A percentile compares a stretch with the other conserved stretches of the same genome.
Evolutionary conservation across 2,329 filamentous ascomycete genomes (phyloP).

Genomic region (Xylaria multiplex): DNA sequence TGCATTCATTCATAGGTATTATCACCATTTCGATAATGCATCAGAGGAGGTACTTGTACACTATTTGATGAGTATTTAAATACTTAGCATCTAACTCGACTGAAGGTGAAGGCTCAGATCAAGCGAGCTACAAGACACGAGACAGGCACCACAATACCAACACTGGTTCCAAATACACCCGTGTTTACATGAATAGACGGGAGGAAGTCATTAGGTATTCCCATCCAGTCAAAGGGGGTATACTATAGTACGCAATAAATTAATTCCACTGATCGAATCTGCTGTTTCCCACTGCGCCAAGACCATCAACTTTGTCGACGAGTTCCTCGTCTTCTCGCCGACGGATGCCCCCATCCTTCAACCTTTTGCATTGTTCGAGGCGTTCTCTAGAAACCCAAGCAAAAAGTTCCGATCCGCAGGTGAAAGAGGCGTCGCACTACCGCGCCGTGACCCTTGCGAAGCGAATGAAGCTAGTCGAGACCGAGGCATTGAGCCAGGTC

Average conservation of each 20-base stretch:
- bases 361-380: conserved; percentile 54
- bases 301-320: neutral
- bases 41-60: no score
- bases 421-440: conserved; percentile 67
- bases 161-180: neutral
- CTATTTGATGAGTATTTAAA: no score
- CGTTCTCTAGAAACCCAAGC: conserved; percentile 75
- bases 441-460: conserved; percentile 55
- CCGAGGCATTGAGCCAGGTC: conserved; percentile 40
- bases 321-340: neutral
- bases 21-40: neutral
- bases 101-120: no score
- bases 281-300: neutral
- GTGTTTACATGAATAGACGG: neutral
- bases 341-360: conserved; percentile 34
- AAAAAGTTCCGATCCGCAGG: conserved; percentile 80
- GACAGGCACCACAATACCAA: neutral
- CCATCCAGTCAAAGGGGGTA: conserved; percentile 9
- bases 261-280: conserved; percentile 18
- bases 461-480: conserved; percentile 58
- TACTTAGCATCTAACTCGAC: no score
- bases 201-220: conserved; percentile 1
- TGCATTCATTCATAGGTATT: neutral
- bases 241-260: conserved; percentile 26
- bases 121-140: neutral